Base-by-base conservation (phyloP, 352 stramenopile species). In the Phytophthora colocasiae region DNA sequence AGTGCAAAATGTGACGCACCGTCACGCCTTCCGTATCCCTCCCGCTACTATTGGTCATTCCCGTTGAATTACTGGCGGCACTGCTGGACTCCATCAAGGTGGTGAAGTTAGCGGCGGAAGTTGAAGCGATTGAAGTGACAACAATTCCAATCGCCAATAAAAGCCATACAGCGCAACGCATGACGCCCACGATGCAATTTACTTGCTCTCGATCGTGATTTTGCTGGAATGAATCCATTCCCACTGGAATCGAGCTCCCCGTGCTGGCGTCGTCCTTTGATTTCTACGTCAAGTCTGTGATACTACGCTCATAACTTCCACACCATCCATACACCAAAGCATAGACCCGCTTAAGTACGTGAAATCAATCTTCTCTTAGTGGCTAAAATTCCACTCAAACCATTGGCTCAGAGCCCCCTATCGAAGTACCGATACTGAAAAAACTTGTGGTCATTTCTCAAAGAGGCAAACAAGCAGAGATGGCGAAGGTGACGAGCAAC, bases 1-100 rank as follows among this genome's bases (percentile, higher is more conserved):
- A 92, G 71, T 95, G 83, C 56, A 95, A 70, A 62, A 95, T 93
- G 38, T 82, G 69, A 14, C 58, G 53, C 15, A 69, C 45, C n/a
- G 22, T 56, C 53, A 40, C 15, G 6, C 7, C 36, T 22, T 22
- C 22, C 22, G 22, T 22, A 22, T 22, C 22, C 22, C 22, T 1
- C 22, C 22, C 22, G 22, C 22, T 22, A 15, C 2, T 40, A 17
- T 11, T 41, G 17, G 6, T 36, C 11, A 36, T 39, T 22, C 47
- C 46, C n/a, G n/a, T 63, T 3, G 43, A 41, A 34, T 32, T 64
- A 17, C 36, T 34, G 6, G 40, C n/a, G 3, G 40, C 31, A 36
- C 8, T 36, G 9, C 31, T 36, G 31, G 31, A 36, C 31, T 36
- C 31, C 31, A 36, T 27, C 19, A 55, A 58, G 8, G 39, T 17